Conservation (phyloP, 371 early-diverging fungal genomes). For the Choanephora cucurbitarum region DNA sequence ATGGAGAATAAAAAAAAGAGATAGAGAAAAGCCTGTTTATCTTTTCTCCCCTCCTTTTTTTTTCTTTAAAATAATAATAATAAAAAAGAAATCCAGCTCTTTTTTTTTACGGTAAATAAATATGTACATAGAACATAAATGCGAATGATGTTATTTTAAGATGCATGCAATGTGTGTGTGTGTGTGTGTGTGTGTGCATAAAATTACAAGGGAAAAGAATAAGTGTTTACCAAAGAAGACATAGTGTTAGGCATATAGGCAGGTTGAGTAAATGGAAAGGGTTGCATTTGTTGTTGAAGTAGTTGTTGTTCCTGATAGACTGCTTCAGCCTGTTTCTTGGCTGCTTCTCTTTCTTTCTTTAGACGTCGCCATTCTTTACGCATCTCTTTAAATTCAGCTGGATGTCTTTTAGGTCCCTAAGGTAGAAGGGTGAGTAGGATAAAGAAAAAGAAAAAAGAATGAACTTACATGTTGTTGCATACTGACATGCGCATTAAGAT, state of each 20-base stretch:
- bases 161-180: neutral
- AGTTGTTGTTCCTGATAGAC: slow-evolving; percentile 19
- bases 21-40: too few relatives aligned
- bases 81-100: neutral
- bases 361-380: slow-evolving; percentile 54
- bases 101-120: neutral
- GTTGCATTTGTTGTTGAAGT: slow-evolving; percentile 11
- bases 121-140: slow-evolving; percentile 4
- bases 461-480: slow-evolving; percentile 74
- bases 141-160: neutral
- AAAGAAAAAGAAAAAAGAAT: neutral
- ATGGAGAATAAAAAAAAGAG: too few relatives aligned
- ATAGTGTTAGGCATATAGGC: neutral
- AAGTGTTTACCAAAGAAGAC: neutral
- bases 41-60: too few relatives aligned
- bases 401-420: slow-evolving; percentile 51
- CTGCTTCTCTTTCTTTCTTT: slow-evolving; percentile 39
- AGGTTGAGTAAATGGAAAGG: slow-evolving; percentile 3
- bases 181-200: slow-evolving; percentile 1
- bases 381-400: slow-evolving; percentile 67
- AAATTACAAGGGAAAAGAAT: neutral
- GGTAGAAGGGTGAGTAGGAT: neutral
- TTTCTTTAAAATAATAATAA: neutral
- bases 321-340: slow-evolving; percentile 28
- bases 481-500: slow-evolving; percentile 73